phyloP scores from a whole-genome alignment of 306 rosid species.

The Vigna mungo region DNA sequence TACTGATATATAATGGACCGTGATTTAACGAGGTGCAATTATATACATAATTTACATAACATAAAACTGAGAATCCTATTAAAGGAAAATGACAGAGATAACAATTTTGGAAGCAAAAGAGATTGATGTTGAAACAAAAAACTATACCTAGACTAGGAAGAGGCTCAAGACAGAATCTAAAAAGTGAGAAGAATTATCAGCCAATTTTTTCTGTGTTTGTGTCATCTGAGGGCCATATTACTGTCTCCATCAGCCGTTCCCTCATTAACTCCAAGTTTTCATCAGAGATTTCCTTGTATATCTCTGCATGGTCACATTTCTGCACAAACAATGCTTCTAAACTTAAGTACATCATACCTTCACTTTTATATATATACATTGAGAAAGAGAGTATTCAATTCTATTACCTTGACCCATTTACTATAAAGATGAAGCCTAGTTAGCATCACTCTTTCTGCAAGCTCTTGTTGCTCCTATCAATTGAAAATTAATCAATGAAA shows the following conservation, averaged over 20 bases:
- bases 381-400: neutral
- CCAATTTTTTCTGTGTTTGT: constrained; percentile 88
- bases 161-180: constrained; percentile 30
- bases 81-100: constrained; percentile 42
- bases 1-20: constrained; percentile 29
- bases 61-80: constrained; percentile 29
- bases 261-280: constrained; percentile 94
- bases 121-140: constrained; percentile 38
- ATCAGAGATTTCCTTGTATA: constrained; percentile 82
- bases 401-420: constrained; percentile 89
- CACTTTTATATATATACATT: neutral
- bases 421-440: constrained; percentile 92
- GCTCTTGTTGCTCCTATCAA: constrained; percentile 83
- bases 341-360: neutral
- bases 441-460: constrained; percentile 98
- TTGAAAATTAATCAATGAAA: neutral
- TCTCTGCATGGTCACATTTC: constrained; percentile 95
- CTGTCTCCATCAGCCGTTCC: constrained; percentile 89
- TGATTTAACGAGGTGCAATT: constrained; percentile 32
- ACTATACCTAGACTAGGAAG: constrained; percentile 51
- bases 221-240: constrained; percentile 99
- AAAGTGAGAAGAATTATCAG: constrained; percentile 45
- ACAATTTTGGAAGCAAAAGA: constrained; percentile 38
- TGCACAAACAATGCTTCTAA: constrained; percentile 45
- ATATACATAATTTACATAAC: constrained; percentile 54